phyloP scores from a whole-genome alignment of 257 asterid species.

The Solanum dulcamara region DNA sequence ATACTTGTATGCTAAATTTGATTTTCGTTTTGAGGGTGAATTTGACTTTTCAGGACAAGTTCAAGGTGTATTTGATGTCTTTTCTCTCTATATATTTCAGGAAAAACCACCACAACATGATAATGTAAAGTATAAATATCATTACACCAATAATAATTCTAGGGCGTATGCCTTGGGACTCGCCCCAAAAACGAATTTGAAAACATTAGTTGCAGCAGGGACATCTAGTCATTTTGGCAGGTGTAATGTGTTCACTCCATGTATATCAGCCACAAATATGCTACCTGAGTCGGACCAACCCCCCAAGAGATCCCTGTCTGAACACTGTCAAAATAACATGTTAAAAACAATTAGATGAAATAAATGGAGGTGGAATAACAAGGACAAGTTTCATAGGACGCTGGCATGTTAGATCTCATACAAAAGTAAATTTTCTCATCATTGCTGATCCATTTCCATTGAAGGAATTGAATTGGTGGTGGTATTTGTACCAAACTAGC shows the following conservation, averaged over 20 bases:
- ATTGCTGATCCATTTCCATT: background rate
- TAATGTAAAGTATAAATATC: no score
- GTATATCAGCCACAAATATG: conserved; percentile 25
- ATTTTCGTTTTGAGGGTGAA: no score
- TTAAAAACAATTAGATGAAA: background rate
- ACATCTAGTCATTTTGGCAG: background rate
- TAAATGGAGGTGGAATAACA: background rate
- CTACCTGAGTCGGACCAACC: conserved; percentile 42
- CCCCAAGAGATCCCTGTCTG: conserved; percentile 24
- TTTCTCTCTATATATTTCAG: no score
- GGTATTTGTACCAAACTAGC: background rate
- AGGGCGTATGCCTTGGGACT: background rate
- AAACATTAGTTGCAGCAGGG: background rate
- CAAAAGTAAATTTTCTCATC: background rate
- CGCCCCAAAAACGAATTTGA: background rate
- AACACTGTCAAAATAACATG: conserved; percentile 9
- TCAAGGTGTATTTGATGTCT: no score
- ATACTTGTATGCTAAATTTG: no score
- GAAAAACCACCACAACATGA: background rate
- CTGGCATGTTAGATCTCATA: background rate
- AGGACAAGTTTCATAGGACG: background rate
- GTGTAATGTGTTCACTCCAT: background rate
- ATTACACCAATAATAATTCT: background rate
- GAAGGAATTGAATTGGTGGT: background rate
- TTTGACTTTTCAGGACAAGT: no score